Evolutionary conservation across 2,329 filamentous ascomycete genomes (phyloP).

Genomic region (Diaporthe ampelina): DNA sequence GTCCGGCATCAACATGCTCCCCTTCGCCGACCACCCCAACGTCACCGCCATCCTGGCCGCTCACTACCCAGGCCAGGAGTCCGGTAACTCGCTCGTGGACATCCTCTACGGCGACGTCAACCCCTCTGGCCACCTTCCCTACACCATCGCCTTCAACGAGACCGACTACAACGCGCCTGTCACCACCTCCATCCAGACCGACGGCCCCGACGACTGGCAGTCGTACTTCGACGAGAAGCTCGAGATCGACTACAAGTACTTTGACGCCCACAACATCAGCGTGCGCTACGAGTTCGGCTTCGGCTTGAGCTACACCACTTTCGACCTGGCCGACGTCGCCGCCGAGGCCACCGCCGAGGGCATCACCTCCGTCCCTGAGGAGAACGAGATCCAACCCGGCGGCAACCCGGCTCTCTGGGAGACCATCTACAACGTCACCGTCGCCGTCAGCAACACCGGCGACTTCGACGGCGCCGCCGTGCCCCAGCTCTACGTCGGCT

Average conservation of each 20-base stretch:
- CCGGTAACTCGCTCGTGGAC: conserved; percentile 71
- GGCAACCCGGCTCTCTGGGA: conserved; percentile 71
- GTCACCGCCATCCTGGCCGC: conserved; percentile 74
- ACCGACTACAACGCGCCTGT: conserved; percentile 60
- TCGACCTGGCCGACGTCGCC: conserved; percentile 65
- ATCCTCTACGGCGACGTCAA: conserved; percentile 73
- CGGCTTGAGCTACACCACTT: conserved; percentile 71
- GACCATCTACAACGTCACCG: conserved; percentile 61
- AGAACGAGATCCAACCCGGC: conserved; percentile 61
- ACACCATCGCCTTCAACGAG: conserved; percentile 75
- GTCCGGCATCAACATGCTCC: conserved; percentile 71
- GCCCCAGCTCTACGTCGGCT: conserved; percentile 68
- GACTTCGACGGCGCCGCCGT: conserved; percentile 65
- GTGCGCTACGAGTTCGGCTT: conserved; percentile 77
- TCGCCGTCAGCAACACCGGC: conserved; percentile 68
- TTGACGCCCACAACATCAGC: conserved; percentile 70
- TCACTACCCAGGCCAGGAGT: conserved; percentile 72
- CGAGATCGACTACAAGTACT: conserved; percentile 77
- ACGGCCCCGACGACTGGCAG: conserved; percentile 58
- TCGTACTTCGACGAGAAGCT: conserved; percentile 72
- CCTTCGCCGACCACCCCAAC: conserved; percentile 70
- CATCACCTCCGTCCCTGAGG: conserved; percentile 57
- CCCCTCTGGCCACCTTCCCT: conserved; percentile 73
- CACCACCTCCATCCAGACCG: conserved; percentile 54
- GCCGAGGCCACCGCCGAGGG: conserved; percentile 57